These are phyloP conservation scores for Acanthamoeba castellanii DNA, from an alignment of 208 protist species.

Conservation along the genomic window DNA sequence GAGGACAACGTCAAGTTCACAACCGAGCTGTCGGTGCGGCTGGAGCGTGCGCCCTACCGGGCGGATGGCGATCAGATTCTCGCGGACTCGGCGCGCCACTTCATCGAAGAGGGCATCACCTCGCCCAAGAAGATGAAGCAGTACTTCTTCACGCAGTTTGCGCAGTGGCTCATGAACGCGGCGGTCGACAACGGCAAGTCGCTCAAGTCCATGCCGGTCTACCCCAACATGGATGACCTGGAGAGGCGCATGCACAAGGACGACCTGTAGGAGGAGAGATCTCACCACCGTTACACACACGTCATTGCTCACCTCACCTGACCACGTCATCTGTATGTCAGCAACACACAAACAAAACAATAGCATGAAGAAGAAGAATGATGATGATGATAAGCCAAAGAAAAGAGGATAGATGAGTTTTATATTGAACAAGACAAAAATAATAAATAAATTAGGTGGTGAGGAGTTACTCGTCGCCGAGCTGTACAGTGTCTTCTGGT, in stretches of 20 bases:
- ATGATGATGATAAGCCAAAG: not conserved
- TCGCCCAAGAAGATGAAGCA: conserved; percentile 36
- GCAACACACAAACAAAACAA: not conserved
- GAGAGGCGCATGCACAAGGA: conserved; percentile 51
- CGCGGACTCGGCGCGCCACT: not conserved
- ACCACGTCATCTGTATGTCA: not conserved
- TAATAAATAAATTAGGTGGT: conserved; percentile 34
- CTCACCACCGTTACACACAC: not conserved
- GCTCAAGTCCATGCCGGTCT: not conserved
- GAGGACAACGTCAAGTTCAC: not conserved
- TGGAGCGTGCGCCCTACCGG: not conserved
- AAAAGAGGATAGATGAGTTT: not conserved
- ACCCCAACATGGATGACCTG: not conserved
- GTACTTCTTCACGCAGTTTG: conserved; percentile 41
- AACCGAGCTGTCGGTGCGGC: not conserved
- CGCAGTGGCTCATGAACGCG: conserved; percentile 52
- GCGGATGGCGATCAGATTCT: conserved; percentile 30
- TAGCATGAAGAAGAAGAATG: not conserved
- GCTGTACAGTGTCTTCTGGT: conserved; percentile 41
- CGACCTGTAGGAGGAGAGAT: not conserved
- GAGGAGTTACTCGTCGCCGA: not conserved
- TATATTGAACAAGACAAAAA: not conserved
- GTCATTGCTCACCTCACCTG: not conserved
- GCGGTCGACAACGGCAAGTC: conserved; percentile 66
- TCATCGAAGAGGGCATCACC: not conserved